Percentiles rank a stretch among this genome's conserved stretches.
Evolutionary conservation across 2,329 filamentous ascomycete genomes (phyloP).

Genomic region (Monilinia aucupariae): DNA sequence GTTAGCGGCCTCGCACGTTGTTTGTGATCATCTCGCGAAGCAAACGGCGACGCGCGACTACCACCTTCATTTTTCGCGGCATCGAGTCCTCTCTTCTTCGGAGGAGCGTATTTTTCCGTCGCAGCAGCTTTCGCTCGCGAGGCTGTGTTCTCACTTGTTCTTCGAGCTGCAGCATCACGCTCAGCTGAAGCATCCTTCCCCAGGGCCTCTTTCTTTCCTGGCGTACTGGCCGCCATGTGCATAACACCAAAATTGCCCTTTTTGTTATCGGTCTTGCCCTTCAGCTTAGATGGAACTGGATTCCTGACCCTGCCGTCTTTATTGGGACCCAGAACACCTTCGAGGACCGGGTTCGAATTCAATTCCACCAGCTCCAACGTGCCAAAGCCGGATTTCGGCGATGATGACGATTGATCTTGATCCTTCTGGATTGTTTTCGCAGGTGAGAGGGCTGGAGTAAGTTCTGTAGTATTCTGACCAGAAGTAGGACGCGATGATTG

Average conservation of each 20-base stretch:
- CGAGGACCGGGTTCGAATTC: slow-evolving; percentile 26
- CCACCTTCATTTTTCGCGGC: slow-evolving; percentile 25
- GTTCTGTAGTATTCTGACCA: slow-evolving; percentile 25
- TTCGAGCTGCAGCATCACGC: slow-evolving; percentile 51
- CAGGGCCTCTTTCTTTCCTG: slow-evolving; percentile 32
- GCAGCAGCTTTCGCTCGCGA: slow-evolving; percentile 52
- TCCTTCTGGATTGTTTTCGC: slow-evolving; percentile 23
- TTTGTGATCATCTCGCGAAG: slow-evolving; percentile 29
- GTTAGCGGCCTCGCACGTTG: slow-evolving; percentile 35
- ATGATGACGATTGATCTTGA: slow-evolving; percentile 24
- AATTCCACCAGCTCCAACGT: slow-evolving; percentile 53
- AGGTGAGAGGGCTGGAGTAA: slow-evolving; percentile 22
- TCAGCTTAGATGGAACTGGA: slow-evolving; percentile 57
- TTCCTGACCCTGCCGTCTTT: slow-evolving; percentile 50
- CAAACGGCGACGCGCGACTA: slow-evolving; percentile 29
- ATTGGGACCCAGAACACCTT: slow-evolving; percentile 35
- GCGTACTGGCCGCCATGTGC: slow-evolving; percentile 49
- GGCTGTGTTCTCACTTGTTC: slow-evolving; percentile 57
- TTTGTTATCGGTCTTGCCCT: slow-evolving; percentile 50
- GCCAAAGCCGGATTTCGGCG: slow-evolving; percentile 38
- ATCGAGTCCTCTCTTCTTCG: slow-evolving; percentile 35
- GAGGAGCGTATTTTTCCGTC: slow-evolving; percentile 48
- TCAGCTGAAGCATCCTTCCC: slow-evolving; percentile 46
- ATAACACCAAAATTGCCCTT: slow-evolving; percentile 60
- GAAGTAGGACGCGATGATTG: slow-evolving; percentile 28